Conservation (phyloP, 2,329 filamentous ascomycete species). For the Byssoonygena ceratinophila region DNA sequence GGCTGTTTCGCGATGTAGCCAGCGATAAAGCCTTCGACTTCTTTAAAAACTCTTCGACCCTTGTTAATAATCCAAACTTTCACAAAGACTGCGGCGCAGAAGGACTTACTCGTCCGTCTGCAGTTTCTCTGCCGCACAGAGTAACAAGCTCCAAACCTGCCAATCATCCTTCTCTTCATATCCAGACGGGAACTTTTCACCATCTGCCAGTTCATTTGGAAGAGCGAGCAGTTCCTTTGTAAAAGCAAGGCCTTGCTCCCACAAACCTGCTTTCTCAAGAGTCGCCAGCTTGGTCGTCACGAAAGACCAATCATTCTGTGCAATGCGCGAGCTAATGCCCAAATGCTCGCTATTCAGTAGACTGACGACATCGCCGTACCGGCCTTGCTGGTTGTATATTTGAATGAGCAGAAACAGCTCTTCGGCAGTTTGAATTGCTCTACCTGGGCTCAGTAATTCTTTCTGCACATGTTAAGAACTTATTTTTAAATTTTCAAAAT, state of each 20-base stretch:
- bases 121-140: slow-evolving; percentile 27
- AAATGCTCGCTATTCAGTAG: slow-evolving; percentile 35
- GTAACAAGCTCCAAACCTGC: slow-evolving; percentile 37
- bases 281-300: slow-evolving; percentile 30
- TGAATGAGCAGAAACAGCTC: slow-evolving; percentile 38
- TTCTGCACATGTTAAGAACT: slow-evolving; percentile 26
- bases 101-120: slow-evolving; percentile 27
- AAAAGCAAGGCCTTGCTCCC: slow-evolving; percentile 31
- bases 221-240: slow-evolving; percentile 30
- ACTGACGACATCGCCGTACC: slow-evolving; percentile 32
- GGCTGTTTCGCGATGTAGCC: slow-evolving; percentile 27
- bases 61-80: too few species aligned
- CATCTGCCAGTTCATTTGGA: slow-evolving; percentile 23
- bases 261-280: slow-evolving; percentile 30
- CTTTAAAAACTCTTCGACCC: slow-evolving; percentile 24
- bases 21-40: slow-evolving; percentile 28
- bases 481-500: background rate
- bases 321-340: slow-evolving; percentile 34
- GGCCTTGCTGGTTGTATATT: slow-evolving; percentile 35
- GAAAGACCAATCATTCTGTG: slow-evolving; percentile 37
- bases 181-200: slow-evolving; percentile 18
- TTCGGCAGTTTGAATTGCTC: slow-evolving; percentile 38
- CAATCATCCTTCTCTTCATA: slow-evolving; percentile 37
- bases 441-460: slow-evolving; percentile 31
- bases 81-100: slow-evolving; percentile 7